Conservation (phyloP, 2,329 filamentous ascomycete genomes). For the Hypomyces perniciosus region DNA sequence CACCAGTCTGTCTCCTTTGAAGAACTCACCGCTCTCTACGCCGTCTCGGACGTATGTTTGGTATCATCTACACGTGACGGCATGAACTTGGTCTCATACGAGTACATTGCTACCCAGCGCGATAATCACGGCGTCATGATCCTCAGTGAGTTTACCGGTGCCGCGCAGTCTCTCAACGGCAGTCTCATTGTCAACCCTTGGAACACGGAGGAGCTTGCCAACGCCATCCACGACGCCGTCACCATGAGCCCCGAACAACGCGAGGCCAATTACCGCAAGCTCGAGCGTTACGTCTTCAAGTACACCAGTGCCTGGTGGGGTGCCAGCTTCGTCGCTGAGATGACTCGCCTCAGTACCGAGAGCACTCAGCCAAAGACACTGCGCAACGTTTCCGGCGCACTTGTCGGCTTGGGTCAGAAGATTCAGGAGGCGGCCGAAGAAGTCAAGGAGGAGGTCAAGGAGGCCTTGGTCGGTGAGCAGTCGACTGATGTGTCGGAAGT, state of each 20-base stretch:
- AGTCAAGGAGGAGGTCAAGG: slow-evolving; percentile 20
- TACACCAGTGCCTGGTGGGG: slow-evolving; percentile 99
- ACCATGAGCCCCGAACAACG: slow-evolving; percentile 91
- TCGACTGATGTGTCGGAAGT: background rate
- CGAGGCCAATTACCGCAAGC: slow-evolving; percentile 79
- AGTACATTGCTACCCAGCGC: slow-evolving; percentile 92
- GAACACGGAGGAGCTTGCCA: slow-evolving; percentile 94
- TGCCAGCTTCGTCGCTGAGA: slow-evolving; percentile 81
- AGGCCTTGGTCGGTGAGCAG: slow-evolving; percentile 5
- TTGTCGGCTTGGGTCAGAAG: slow-evolving; percentile 27
- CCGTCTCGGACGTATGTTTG: slow-evolving; percentile 84
- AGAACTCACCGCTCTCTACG: slow-evolving; percentile 89
- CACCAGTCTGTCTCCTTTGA: slow-evolving; percentile 95
- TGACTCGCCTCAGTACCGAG: slow-evolving; percentile 49
- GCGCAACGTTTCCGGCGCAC: slow-evolving; percentile 35
- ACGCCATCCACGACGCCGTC: slow-evolving; percentile 91
- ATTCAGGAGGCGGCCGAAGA: slow-evolving; percentile 21
- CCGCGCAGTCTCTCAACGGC: slow-evolving; percentile 89
- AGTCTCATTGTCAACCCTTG: slow-evolving; percentile 95
- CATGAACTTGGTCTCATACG: slow-evolving; percentile 98
- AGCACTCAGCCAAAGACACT: slow-evolving; percentile 34
- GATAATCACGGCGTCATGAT: slow-evolving; percentile 91
- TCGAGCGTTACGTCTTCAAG: slow-evolving; percentile 93
- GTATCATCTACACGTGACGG: slow-evolving; percentile 95
- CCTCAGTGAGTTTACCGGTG: slow-evolving; percentile 92